These are phyloP conservation scores for Suillus plorans DNA, from an alignment of 768 basidiomycete species.

Conservation along the genomic window DNA sequence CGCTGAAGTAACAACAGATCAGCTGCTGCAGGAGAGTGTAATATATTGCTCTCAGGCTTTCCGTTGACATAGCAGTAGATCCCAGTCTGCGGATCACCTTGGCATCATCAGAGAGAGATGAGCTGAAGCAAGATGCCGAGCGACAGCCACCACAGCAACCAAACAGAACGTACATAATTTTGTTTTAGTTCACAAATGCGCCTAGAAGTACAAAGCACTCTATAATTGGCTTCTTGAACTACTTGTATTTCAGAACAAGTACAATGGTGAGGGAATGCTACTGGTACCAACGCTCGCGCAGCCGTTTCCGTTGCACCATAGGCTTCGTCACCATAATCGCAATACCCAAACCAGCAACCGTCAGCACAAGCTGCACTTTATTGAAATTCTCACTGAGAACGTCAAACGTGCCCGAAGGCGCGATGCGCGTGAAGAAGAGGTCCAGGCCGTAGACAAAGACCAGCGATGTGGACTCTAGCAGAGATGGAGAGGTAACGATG, in stretches of 20 bases:
- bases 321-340: constrained; percentile 85
- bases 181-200: too few species aligned
- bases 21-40: too few species aligned
- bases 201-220: too few species aligned
- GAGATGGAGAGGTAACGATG: constrained; percentile 77
- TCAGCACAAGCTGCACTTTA: constrained; percentile 86
- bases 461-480: constrained; percentile 90
- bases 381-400: constrained; percentile 91
- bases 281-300: constrained; percentile 72
- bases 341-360: constrained; percentile 64
- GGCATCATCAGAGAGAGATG: too few species aligned
- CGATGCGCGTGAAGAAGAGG: constrained; percentile 81
- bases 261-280: neutral
- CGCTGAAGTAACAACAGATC: too few species aligned
- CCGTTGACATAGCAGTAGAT: too few species aligned
- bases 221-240: too few species aligned
- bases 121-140: too few species aligned
- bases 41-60: too few species aligned
- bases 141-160: too few species aligned
- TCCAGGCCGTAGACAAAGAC: constrained; percentile 87
- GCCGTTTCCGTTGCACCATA: constrained; percentile 68
- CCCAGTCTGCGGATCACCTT: too few species aligned
- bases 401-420: constrained; percentile 91
- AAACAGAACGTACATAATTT: too few species aligned
- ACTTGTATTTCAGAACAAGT: neutral